Conservation (phyloP, 2,329 filamentous ascomycete species). For the Helicocarpus griseus region DNA sequence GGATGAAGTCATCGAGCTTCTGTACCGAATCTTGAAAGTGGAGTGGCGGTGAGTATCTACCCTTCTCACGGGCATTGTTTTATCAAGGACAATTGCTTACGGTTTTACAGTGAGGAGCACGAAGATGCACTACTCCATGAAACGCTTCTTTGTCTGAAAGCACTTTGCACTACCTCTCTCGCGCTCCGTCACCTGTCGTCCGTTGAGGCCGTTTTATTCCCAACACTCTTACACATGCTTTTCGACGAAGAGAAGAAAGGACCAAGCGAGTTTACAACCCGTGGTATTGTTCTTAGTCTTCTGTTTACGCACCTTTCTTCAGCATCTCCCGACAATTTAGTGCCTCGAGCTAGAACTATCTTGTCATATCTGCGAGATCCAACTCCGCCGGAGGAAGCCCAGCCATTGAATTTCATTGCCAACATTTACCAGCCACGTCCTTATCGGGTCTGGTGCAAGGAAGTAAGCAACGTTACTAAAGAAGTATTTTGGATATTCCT, state of each 20-base stretch:
- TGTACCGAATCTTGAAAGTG: slow-evolving; percentile 87
- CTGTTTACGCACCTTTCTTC: slow-evolving; percentile 80
- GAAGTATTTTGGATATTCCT: slow-evolving; percentile 99
- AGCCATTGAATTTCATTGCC: slow-evolving; percentile 74
- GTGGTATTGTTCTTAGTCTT: slow-evolving; percentile 79
- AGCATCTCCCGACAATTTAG: slow-evolving; percentile 51
- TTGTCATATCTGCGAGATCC: slow-evolving; percentile 73
- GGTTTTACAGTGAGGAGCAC: slow-evolving; percentile 67
- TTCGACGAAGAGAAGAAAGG: slow-evolving; percentile 98
- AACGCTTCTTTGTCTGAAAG: slow-evolving; percentile 84
- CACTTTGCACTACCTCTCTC: slow-evolving; percentile 79
- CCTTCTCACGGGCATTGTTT: background rate
- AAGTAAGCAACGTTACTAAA: slow-evolving; percentile 85
- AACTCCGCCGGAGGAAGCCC: slow-evolving; percentile 61
- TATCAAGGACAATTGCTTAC: slow-evolving; percentile 17
- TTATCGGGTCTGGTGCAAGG: slow-evolving; percentile 89
- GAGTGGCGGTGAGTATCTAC: slow-evolving; percentile 70
- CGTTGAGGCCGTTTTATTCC: slow-evolving; percentile 74
- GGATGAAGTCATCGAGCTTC: slow-evolving; percentile 75
- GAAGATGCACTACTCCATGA: slow-evolving; percentile 91
- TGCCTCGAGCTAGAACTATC: slow-evolving; percentile 61
- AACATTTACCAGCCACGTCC: slow-evolving; percentile 81
- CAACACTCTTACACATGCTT: slow-evolving; percentile 74
- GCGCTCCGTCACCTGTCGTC: slow-evolving; percentile 72
- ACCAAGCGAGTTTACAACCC: slow-evolving; percentile 89